A percentile compares a stretch with the other conserved stretches of the same genome.
Evolutionary conservation across 2,329 filamentous ascomycete species (phyloP).

Genomic region (Macrophomina phaseolina): DNA sequence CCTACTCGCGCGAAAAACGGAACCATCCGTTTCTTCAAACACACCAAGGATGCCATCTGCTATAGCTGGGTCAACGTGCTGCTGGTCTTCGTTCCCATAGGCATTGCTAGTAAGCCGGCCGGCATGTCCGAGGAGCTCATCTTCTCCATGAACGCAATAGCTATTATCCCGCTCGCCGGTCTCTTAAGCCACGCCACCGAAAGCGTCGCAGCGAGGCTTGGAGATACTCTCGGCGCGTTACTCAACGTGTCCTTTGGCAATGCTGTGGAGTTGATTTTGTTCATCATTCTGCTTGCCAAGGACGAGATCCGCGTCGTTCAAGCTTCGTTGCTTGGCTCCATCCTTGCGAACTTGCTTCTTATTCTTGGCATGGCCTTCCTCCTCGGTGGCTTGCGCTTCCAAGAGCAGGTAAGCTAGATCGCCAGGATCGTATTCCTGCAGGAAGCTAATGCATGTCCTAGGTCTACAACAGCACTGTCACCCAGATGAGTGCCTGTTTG

Average conservation of each 20-base stretch:
- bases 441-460: slow-evolving; percentile 40
- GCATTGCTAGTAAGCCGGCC: slow-evolving; percentile 66
- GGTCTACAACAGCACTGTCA: slow-evolving; percentile 94
- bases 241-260: slow-evolving; percentile 61
- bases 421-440: slow-evolving; percentile 30
- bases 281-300: slow-evolving; percentile 53
- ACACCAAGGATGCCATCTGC: slow-evolving; percentile 64
- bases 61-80: slow-evolving; percentile 81
- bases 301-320: slow-evolving; percentile 90
- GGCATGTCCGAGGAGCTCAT: slow-evolving; percentile 50
- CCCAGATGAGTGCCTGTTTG: slow-evolving; percentile 93
- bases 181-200: slow-evolving; percentile 57
- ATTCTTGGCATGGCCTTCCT: slow-evolving; percentile 94
- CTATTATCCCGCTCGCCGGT: slow-evolving; percentile 58
- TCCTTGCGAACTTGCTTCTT: slow-evolving; percentile 84
- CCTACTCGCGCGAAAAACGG: slow-evolving; percentile 57
- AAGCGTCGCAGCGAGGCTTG: slow-evolving; percentile 53
- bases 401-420: slow-evolving; percentile 69
- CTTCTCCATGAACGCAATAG: slow-evolving; percentile 59
- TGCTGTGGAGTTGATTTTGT: slow-evolving; percentile 59
- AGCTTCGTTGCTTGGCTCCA: slow-evolving; percentile 86
- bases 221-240: slow-evolving; percentile 56
- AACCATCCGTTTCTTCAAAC: slow-evolving; percentile 59
- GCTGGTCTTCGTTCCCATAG: slow-evolving; percentile 77
- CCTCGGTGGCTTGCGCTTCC: slow-evolving; percentile 81